Evolutionary conservation across 2,329 filamentous ascomycete species (phyloP), one percentile per base, ranked within the genome.

Genomic region (Colletotrichum lindemuthianum): DNA sequence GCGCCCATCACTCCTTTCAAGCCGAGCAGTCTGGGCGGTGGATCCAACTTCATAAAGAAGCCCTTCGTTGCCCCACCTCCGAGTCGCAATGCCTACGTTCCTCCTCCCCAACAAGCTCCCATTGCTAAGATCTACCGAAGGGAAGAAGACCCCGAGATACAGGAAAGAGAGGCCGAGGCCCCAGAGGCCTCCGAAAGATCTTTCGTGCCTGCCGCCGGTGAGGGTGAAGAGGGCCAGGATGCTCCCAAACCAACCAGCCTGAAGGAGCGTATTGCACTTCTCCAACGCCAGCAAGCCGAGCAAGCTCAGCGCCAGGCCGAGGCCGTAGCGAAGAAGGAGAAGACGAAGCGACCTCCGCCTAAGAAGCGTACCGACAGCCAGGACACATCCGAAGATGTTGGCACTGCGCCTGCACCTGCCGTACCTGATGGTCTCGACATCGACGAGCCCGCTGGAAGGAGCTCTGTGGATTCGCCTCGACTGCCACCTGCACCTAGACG

Each of bases 1-100:
- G 88, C 93, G 3, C 96, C 96, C 8, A 83, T 96, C 65, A 87
- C 93, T n/a, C 96, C 96, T 1, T 95, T 96, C 80, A 97, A 97
- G 75, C 92, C 93, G 16, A 84, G 85, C 65, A 88, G 88, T 2
- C 79, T 90, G 33, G 81, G 84, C 36, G 84, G 84, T 63, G 81
- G 85, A 51, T 84, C 85, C 67, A 84, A 84, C 57, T 98, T 98
- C 73, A 89, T 99, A 78, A 97, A 95, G 84, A 98, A 98, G 78
- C 93, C 95, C 0, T 99, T 97, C 72, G 94, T 99, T 60, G 92
- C 96, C 4, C 93, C 96, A 55, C 96, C 96, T 15, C 96, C 96
- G 1, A 97, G 93, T 76, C 91, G 93, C 70, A 91, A 97, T 80
- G 91, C 95, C 32, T 99, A 92, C 72, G 86, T 99, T 9, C 92